Conservation (phyloP, 768 basidiomycete species). For the Phaffia tasmanica region DNA sequence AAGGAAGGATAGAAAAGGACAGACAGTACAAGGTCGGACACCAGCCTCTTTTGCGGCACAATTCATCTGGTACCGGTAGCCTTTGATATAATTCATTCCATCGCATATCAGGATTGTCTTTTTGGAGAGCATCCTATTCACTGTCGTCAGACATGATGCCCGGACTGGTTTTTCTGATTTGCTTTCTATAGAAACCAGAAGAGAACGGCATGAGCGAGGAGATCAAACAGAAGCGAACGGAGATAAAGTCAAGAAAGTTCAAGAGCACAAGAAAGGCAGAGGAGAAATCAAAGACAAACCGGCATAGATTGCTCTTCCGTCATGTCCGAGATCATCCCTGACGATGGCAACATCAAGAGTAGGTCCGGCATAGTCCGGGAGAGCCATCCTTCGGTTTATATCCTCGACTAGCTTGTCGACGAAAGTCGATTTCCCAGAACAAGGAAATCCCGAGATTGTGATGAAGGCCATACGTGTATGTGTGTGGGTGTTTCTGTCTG, state of each 20-base stretch:
- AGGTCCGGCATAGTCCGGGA: conserved; percentile 49
- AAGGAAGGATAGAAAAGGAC: conserved; percentile 31
- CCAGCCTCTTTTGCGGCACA: conserved; percentile 84
- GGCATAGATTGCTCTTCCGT: conserved; percentile 59
- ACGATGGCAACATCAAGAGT: conserved; percentile 45
- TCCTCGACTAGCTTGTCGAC: conserved; percentile 53
- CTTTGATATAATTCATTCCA: conserved; percentile 88
- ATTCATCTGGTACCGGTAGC: conserved; percentile 95
- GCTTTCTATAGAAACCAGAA: conserved; percentile 47
- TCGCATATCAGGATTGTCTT: conserved; percentile 81
- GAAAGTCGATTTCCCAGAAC: conserved; percentile 71
- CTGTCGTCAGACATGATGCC: conserved; percentile 65
- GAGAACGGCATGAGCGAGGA: neutral
- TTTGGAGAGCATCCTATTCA: conserved; percentile 59
- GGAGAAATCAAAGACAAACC: conserved; percentile 41
- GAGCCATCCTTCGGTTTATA: conserved; percentile 48
- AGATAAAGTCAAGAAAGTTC: conserved; percentile 19
- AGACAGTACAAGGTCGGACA: conserved; percentile 73
- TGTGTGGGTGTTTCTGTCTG: too few species aligned
- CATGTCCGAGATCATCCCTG: conserved; percentile 60
- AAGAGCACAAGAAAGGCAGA: conserved; percentile 2
- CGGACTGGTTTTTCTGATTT: conserved; percentile 79
- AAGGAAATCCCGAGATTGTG: conserved; percentile 78
- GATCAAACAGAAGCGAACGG: neutral
- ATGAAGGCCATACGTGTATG: conserved; percentile 65